A percentile compares a stretch with the other conserved stretches of the same genome.
Conservation (phyloP, 1,139 yeast species). For the Yamadazyma triangularis region DNA sequence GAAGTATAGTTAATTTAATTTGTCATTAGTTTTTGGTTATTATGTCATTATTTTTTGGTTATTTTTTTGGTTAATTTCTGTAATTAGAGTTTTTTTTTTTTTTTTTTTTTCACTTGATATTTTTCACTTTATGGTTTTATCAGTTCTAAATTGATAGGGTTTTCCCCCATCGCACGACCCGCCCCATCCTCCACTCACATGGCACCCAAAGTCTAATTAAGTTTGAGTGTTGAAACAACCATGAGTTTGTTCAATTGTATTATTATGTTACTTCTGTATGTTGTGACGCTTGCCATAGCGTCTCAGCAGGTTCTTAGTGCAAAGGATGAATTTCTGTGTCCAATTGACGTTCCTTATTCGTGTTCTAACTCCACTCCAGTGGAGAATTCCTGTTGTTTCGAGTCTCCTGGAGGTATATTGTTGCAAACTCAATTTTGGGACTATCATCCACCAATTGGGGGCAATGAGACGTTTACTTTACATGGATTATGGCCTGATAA, state of each 20-base stretch:
- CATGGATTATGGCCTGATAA: slow-evolving; percentile 49
- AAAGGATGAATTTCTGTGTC: slow-evolving; percentile 37
- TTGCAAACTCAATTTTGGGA: slow-evolving; percentile 95
- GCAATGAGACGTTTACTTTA: slow-evolving; percentile 74
- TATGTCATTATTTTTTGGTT: too few species aligned
- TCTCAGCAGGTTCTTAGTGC: neutral
- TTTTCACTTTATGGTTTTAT: too few species aligned
- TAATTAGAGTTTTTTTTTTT: too few species aligned
- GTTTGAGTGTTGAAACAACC: neutral
- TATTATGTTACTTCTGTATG: too few species aligned
- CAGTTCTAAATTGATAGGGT: too few species aligned
- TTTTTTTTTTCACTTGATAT: too few species aligned
- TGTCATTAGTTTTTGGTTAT: too few species aligned
- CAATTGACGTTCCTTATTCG: slow-evolving; percentile 61
- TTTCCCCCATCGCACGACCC: too few species aligned
- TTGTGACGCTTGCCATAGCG: too few species aligned
- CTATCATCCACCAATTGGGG: slow-evolving; percentile 78
- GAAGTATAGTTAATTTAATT: too few species aligned
- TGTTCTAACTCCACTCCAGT: slow-evolving; percentile 44
- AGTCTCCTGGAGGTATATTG: slow-evolving; percentile 72
- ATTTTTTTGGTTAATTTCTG: too few species aligned
- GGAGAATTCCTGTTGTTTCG: slow-evolving; percentile 72
- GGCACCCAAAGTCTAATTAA: neutral
- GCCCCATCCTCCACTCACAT: too few species aligned
- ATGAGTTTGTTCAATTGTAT: slow-evolving; percentile 1